Evolutionary conservation across 768 basidiomycete genomes (phyloP), one percentile per base, ranked within the genome.

Genomic region (Epithele typhae): DNA sequence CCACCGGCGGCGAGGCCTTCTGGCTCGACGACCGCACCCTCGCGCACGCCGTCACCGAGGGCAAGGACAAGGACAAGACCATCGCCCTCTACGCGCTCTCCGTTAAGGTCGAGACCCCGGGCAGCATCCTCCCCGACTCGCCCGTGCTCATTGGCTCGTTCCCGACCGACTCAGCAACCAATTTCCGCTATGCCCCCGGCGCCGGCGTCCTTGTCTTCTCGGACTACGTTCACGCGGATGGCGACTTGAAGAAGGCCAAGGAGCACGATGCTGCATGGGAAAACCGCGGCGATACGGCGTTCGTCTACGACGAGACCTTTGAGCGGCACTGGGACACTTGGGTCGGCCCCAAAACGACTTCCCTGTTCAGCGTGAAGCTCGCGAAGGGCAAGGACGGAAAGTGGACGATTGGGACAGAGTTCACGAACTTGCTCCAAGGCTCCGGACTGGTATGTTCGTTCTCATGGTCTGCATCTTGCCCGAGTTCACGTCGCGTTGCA

Each of bases 181-280:
- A 89, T 68, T 92, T 91, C 70, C 78, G 76, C 43, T 87, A 79
- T 60, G 75, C 75, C 23, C 53, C 69, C 22, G 59, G 66, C n/a
- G 68, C 76, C 4, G 78, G 79, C 14, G 57, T 75, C 37, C 76
- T 99, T 30, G 81, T 91, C 5, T 97, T 99, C 70, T 87, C 91
- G 0, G 90, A 88, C 25, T 73, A 79, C 44, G 91, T 95, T 4
- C 85, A 88, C 60, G 66, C 77, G 2, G 87, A 94, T 49, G 84
- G 83, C 1, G 76, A 84, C 50, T 67, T 96, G 38, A 78, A 74
- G 32, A 73, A 80, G 9, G 84, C 85, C 21, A 77, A 74, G 52
- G 72, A 79, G 55, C 76, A 86, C 54, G 90, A 95, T 60, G 70
- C 82, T 52, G 74, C 70, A 34, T 87, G 82, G 72, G 80, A 84